Evolutionary conservation across 441 rosid genomes (phyloP).

Genomic region (Erodium moschatum): DNA sequence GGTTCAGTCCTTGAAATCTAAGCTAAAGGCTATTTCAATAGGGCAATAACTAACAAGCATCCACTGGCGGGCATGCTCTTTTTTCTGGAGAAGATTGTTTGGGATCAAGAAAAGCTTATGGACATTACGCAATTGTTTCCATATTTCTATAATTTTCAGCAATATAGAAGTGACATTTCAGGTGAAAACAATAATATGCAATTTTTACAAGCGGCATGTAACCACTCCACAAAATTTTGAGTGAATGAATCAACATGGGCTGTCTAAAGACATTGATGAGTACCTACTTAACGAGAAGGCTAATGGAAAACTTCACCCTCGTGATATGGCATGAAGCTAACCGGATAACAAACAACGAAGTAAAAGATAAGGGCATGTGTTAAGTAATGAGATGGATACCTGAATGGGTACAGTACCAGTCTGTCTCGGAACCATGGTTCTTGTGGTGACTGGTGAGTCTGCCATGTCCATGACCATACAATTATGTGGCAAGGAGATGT

Average conservation of each 20-base stretch:
- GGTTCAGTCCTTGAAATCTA: background rate
- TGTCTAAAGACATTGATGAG: background rate
- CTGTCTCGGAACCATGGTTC: background rate
- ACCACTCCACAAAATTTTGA: background rate
- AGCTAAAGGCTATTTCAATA: background rate
- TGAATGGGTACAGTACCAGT: background rate
- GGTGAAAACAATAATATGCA: background rate
- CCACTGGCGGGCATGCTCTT: background rate
- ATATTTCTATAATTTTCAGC: background rate
- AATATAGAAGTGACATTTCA: background rate
- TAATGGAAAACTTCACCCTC: too few relatives aligned
- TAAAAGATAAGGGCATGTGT: background rate
- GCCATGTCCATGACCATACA: background rate
- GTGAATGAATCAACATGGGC: background rate
- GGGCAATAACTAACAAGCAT: background rate
- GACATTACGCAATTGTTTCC: background rate
- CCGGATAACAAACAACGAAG: background rate
- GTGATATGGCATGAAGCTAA: too few relatives aligned
- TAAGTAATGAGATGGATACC: background rate
- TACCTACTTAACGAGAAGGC: background rate
- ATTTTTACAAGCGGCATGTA: background rate
- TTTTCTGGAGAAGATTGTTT: background rate
- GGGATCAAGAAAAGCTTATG: background rate
- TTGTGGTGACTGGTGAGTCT: background rate
- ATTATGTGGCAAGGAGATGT: background rate